These are phyloP conservation scores for Calycina marina DNA, from an alignment of 2,329 filamentous ascomycete species.

Conservation along the genomic window DNA sequence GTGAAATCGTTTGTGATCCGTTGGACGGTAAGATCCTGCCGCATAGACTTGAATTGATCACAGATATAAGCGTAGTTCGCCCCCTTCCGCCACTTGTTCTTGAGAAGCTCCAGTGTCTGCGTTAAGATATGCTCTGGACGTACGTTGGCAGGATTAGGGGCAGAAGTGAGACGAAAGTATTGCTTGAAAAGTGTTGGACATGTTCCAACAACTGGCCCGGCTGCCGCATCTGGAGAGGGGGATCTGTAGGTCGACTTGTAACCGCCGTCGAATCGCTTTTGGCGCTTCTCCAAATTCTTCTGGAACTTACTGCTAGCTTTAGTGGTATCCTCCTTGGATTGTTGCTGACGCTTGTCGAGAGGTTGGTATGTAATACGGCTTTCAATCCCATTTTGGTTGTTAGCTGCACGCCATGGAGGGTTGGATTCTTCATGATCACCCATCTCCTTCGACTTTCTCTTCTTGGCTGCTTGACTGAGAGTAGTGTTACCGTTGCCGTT, in stretches of 20 bases:
- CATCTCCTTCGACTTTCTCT: slow-evolving; percentile 65
- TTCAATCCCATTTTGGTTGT: slow-evolving; percentile 42
- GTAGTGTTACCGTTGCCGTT: slow-evolving; percentile 10
- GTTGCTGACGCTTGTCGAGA: slow-evolving; percentile 31
- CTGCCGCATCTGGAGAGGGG: slow-evolving; percentile 39
- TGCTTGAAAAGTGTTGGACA: slow-evolving; percentile 79
- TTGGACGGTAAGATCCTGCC: slow-evolving; percentile 95
- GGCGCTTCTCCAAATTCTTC: slow-evolving; percentile 74
- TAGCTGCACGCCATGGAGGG: slow-evolving; percentile 66
- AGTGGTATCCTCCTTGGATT: slow-evolving; percentile 31
- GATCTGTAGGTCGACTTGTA: slow-evolving; percentile 40
- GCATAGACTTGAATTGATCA: slow-evolving; percentile 97
- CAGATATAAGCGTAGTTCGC: slow-evolving; percentile 96
- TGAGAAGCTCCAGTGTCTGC: slow-evolving; percentile 74
- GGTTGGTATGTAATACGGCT: slow-evolving; percentile 48
- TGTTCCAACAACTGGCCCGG: slow-evolving; percentile 70
- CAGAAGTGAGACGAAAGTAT: slow-evolving; percentile 84
- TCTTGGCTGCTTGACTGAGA: slow-evolving; percentile 36
- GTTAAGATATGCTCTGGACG: slow-evolving; percentile 69
- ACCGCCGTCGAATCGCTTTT: slow-evolving; percentile 66
- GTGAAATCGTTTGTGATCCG: slow-evolving; percentile 95
- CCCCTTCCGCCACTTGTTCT: slow-evolving; percentile 88
- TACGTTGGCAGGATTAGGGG: slow-evolving; percentile 77
- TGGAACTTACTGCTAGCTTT: slow-evolving; percentile 73
- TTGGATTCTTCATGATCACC: slow-evolving; percentile 38